These are phyloP conservation scores for Tricholoma bakamatsutake DNA, from an alignment of 768 basidiomycete species.

Conservation along the genomic window DNA sequence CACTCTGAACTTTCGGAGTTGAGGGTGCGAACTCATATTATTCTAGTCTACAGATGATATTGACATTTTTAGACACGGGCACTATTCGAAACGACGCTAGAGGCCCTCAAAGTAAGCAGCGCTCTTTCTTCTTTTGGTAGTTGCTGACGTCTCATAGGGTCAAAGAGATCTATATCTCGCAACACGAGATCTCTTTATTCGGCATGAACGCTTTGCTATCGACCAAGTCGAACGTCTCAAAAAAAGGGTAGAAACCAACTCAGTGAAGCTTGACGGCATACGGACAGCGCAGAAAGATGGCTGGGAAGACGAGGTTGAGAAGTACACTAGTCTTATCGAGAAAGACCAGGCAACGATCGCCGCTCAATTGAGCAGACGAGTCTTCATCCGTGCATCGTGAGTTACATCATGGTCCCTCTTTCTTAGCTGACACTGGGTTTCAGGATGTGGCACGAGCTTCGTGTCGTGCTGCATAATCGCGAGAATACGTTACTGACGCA, in stretches of 20 bases:
- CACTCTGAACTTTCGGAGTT: slow-evolving; percentile 72
- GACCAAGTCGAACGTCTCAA: slow-evolving; percentile 86
- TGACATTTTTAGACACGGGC: slow-evolving; percentile 43
- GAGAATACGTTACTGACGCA: slow-evolving; percentile 80
- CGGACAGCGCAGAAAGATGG: slow-evolving; percentile 68
- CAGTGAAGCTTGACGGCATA: slow-evolving; percentile 70
- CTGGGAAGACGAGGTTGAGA: slow-evolving; percentile 85
- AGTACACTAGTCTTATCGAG: slow-evolving; percentile 64
- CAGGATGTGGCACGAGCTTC: slow-evolving; percentile 95
- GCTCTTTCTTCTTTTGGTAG: background rate
- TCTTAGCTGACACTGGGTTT: background rate
- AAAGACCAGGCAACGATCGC: slow-evolving; percentile 81
- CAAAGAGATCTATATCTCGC: slow-evolving; percentile 87
- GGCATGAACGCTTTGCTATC: slow-evolving; percentile 83
- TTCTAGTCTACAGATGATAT: background rate
- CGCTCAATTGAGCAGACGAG: slow-evolving; percentile 66
- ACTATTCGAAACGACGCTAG: slow-evolving; percentile 63
- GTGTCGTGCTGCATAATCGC: slow-evolving; percentile 84
- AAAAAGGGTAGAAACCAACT: slow-evolving; percentile 76
- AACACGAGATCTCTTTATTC: slow-evolving; percentile 78
- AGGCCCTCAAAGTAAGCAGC: slow-evolving; percentile 62
- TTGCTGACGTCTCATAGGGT: slow-evolving; percentile 30
- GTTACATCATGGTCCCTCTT: slow-evolving; percentile 15
- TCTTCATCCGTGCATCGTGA: slow-evolving; percentile 85
- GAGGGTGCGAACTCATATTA: slow-evolving; percentile 43